These are phyloP conservation scores for Penicillium sclerotigenum DNA, from an alignment of 2,329 filamentous ascomycete genomes.

Conservation along the genomic window DNA sequence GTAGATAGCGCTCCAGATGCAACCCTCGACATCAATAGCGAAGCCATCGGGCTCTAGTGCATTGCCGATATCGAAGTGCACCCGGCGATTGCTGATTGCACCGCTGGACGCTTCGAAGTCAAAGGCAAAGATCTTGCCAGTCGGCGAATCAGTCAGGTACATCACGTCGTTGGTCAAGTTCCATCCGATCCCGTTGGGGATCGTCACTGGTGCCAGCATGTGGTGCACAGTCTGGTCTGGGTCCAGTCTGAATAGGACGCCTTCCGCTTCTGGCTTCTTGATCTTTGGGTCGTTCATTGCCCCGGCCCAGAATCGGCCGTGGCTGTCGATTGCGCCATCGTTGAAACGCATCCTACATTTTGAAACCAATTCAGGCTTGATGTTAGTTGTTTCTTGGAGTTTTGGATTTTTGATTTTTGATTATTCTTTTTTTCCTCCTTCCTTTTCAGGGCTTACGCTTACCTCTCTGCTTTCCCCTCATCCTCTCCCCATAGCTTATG, in stretches of 20 bases:
- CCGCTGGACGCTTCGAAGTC: conserved; percentile 68
- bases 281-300: conserved; percentile 78
- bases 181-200: conserved; percentile 85
- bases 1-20: conserved; percentile 85
- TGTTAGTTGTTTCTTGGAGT: background rate
- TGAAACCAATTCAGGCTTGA: background rate
- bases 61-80: conserved; percentile 68
- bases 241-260: conserved; percentile 70
- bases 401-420: background rate
- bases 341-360: conserved; percentile 60
- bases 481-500: conserved; percentile 50
- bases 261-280: conserved; percentile 54
- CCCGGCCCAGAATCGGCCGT: conserved; percentile 80
- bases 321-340: conserved; percentile 76
- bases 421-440: background rate
- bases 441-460: conserved; percentile 19
- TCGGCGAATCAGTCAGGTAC: conserved; percentile 79
- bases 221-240: conserved; percentile 58
- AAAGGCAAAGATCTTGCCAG: conserved; percentile 67
- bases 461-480: conserved; percentile 48
- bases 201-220: conserved; percentile 63
- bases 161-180: conserved; percentile 68
- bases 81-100: conserved; percentile 63
- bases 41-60: conserved; percentile 75
- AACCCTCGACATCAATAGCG: conserved; percentile 77